A percentile compares a stretch with the other conserved stretches of the same genome.
Conservation (phyloP, 2,329 filamentous ascomycete genomes). For the Colletotrichum orbiculare region DNA sequence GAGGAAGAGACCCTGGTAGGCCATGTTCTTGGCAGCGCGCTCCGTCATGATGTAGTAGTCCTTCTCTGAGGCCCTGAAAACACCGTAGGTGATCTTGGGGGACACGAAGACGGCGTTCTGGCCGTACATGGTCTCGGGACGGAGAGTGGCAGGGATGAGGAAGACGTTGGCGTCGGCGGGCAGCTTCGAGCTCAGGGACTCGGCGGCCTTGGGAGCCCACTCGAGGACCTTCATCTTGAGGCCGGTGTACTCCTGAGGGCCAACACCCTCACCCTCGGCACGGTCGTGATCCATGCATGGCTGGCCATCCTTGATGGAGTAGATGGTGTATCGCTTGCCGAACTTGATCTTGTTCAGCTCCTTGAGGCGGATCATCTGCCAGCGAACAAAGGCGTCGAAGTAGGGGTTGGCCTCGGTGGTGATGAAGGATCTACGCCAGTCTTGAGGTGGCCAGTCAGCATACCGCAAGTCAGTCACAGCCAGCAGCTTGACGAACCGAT, state of each 20-base stretch:
- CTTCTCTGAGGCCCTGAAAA: constrained; percentile 82
- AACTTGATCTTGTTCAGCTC: constrained; percentile 94
- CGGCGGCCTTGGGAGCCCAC: constrained; percentile 82
- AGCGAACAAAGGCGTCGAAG: constrained; percentile 91
- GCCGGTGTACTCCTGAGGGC: constrained; percentile 73
- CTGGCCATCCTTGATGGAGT: constrained; percentile 75
- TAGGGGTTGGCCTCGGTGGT: constrained; percentile 97
- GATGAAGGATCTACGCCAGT: constrained; percentile 57
- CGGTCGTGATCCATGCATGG: constrained; percentile 62
- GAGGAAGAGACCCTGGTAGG: constrained; percentile 88
- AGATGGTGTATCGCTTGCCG: constrained; percentile 92
- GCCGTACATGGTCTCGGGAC: constrained; percentile 99
- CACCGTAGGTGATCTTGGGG: constrained; percentile 87
- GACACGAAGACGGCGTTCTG: constrained; percentile 97
- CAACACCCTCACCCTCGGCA: constrained; percentile 54
- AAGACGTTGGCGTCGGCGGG: constrained; percentile 84
- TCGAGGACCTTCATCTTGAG: constrained; percentile 92
- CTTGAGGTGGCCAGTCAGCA: constrained; percentile 51
- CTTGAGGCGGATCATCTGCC: constrained; percentile 96
- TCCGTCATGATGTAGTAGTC: constrained; percentile 89
- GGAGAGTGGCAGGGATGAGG: constrained; percentile 90
- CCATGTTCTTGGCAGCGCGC: constrained; percentile 93
- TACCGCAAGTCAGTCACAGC: neutral
- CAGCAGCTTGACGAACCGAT: constrained; percentile 3
- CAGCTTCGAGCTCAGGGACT: constrained; percentile 80